Evolutionary conservation across 495 filamentous ascomycete species (phyloP).

Genomic region (Neurospora sp.): DNA sequence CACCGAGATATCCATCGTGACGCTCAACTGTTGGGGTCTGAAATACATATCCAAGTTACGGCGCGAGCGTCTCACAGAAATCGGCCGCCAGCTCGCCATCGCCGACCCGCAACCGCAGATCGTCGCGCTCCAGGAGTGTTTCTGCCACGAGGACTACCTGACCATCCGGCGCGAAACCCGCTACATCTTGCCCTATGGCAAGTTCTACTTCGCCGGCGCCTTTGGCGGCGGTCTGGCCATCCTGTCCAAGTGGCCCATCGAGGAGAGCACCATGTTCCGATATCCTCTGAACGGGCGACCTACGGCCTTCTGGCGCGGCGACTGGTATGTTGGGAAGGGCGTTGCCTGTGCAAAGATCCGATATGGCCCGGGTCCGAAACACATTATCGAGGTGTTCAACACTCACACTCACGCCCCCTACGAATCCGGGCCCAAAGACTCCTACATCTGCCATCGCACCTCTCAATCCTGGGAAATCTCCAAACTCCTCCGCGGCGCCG

Average conservation of each 20-base stretch:
- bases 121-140: constrained; percentile 92
- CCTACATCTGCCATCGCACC: constrained; percentile 79
- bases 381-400: constrained; percentile 85
- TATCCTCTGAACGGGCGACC: constrained; percentile 94
- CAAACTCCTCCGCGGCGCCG: constrained; percentile 77
- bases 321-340: constrained; percentile 93
- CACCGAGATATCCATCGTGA: constrained; percentile 60
- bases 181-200: constrained; percentile 78
- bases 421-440: constrained; percentile 61
- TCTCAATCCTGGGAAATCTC: constrained; percentile 97
- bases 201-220: constrained; percentile 84
- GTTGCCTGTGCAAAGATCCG: constrained; percentile 78
- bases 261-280: constrained; percentile 72
- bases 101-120: constrained; percentile 66
- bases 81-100: constrained; percentile 63
- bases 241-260: constrained; percentile 93
- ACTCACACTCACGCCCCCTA: constrained; percentile 94
- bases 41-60: constrained; percentile 78
- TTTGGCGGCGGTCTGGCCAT: constrained; percentile 88
- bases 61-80: constrained; percentile 69
- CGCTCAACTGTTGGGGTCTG: constrained; percentile 93
- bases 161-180: constrained; percentile 66
- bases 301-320: constrained; percentile 84
- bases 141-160: constrained; percentile 82
- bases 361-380: constrained; percentile 52